Percentiles rank a stretch among this genome's conserved stretches.
phyloP scores from a whole-genome alignment of 495 filamentous ascomycete genomes.

The Oleoguttula mirabilis region DNA sequence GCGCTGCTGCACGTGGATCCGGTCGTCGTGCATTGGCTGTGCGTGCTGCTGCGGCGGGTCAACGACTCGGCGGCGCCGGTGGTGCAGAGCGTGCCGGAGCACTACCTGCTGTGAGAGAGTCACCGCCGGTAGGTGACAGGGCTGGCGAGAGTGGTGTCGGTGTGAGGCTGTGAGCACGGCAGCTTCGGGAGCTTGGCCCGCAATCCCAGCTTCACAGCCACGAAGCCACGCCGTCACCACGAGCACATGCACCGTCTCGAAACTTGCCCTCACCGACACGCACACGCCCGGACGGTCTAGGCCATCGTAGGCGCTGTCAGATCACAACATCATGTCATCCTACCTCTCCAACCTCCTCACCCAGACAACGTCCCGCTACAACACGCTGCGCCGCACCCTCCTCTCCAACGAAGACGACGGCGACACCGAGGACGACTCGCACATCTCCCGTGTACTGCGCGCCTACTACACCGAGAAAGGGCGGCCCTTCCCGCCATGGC shows the following conservation, averaged over 20 bases:
- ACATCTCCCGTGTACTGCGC: constrained; percentile 89
- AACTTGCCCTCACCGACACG: too few species aligned
- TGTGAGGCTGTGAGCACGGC: too few species aligned
- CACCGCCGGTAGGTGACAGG: too few species aligned
- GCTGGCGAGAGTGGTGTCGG: too few species aligned
- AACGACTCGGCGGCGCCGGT: constrained; percentile 3
- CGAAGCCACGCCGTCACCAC: too few species aligned
- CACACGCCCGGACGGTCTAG: too few species aligned
- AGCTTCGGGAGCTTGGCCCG: too few species aligned
- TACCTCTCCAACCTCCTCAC: constrained; percentile 73
- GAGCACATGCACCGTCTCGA: too few species aligned
- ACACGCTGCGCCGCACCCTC: constrained; percentile 65
- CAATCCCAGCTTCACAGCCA: too few species aligned
- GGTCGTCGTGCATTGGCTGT: constrained; percentile 13
- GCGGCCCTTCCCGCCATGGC: constrained; percentile 73
- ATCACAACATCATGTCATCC: constrained; percentile 59
- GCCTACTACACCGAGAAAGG: constrained; percentile 88
- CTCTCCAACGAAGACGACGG: constrained; percentile 70
- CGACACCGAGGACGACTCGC: constrained; percentile 88
- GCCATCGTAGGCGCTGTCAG: too few species aligned
- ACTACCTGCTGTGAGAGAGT: too few species aligned
- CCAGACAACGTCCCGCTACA: constrained; percentile 66
- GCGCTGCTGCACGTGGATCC: constrained; percentile 12
- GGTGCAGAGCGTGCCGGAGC: not conserved
- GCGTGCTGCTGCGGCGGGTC: constrained; percentile 3